Evolutionary conservation across 2,329 filamentous ascomycete species (phyloP), one percentile per base, ranked within the genome.

Genomic region (Harringtonia lauricola): DNA sequence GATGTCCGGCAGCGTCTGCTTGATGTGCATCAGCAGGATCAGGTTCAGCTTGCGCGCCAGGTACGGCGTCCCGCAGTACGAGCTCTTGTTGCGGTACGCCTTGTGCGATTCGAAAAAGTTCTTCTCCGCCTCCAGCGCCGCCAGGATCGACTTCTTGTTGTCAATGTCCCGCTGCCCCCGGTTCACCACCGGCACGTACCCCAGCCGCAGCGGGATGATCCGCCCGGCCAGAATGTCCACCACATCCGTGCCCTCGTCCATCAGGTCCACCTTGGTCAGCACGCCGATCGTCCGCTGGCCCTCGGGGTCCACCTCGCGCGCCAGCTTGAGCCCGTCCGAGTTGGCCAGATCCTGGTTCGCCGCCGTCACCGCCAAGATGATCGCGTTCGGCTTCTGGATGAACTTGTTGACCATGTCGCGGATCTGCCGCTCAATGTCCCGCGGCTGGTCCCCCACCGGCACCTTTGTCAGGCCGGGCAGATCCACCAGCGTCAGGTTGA

Each of bases 21-120:
- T 98, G 72, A 98, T 98, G 71, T 98, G 92, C 92, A 98, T 98
- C 90, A 98, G 96, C 54, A 98, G 76, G 59, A 98, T 96, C 57
- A 98, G 73, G 66, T 98, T 98, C 48, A 98, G 78, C 68, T 98
- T 98, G 54, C 90, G 81, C 4, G 92, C 92, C 47, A 98, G 72
- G 60, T 98, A 98, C 4, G 92, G 92, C 3, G 92, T 98, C 63
- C 92, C 92, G 64, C 92, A 98, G 73, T 98, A 98, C 7, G 89
- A 86, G 60, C 87, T 89, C 79, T 98, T 98, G 68, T 96, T 98
- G 48, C 89, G 79, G 66, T 98, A 98, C 29, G 92, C 90, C 69
- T 94, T 94, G 76, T 98, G 92, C 64, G 90, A 90, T 57, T 98
- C 92, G 62, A 98, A 98, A 64, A 95, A 98, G 61, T 85, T 83